A percentile compares a stretch with the other conserved stretches of the same genome.
Evolutionary conservation across 305 asterid genomes (phyloP).

Genomic region (Petunia hybrid): DNA sequence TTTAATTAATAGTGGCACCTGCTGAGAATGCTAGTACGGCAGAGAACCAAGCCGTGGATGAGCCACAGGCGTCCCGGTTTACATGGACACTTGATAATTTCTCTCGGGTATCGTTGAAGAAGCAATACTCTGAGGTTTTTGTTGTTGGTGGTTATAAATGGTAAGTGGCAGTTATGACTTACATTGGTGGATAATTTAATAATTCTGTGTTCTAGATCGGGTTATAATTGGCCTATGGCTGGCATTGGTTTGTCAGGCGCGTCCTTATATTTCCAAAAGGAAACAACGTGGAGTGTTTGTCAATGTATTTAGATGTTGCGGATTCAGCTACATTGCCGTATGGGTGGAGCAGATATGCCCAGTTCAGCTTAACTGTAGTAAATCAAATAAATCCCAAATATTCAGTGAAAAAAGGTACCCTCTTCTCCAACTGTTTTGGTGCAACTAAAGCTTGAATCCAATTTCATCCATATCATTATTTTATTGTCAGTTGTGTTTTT

Average conservation of each 20-base stretch:
- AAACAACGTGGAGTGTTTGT: slow-evolving; percentile 79
- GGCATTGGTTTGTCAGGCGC: slow-evolving; percentile 65
- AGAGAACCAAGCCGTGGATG: slow-evolving; percentile 81
- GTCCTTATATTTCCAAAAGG: slow-evolving; percentile 90
- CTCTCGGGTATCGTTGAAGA: slow-evolving; percentile 72
- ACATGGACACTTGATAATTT: slow-evolving; percentile 88
- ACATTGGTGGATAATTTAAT: slow-evolving; percentile 27
- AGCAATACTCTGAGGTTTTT: slow-evolving; percentile 83
- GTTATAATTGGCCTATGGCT: slow-evolving; percentile 33
- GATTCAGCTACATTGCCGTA: slow-evolving; percentile 74
- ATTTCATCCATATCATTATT: not conserved
- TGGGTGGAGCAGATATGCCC: slow-evolving; percentile 95
- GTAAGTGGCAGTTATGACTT: slow-evolving; percentile 45
- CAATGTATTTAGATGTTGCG: slow-evolving; percentile 87
- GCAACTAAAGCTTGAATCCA: slow-evolving; percentile 17
- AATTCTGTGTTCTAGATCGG: slow-evolving; percentile 18
- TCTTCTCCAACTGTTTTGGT: not conserved
- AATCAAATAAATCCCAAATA: slow-evolving; percentile 69
- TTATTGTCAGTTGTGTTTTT: not conserved
- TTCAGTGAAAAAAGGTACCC: slow-evolving; percentile 73
- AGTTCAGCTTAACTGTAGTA: slow-evolving; percentile 85
- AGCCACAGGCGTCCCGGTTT: slow-evolving; percentile 85
- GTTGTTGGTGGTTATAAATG: slow-evolving; percentile 88
- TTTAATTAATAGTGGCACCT: slow-evolving; percentile 50
- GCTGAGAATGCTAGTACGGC: slow-evolving; percentile 69